Percentiles rank a stretch among this genome's conserved stretches.
These are phyloP conservation scores for Helianthus annuus DNA, from an alignment of 129 eudicot species.

Conservation along the genomic window DNA sequence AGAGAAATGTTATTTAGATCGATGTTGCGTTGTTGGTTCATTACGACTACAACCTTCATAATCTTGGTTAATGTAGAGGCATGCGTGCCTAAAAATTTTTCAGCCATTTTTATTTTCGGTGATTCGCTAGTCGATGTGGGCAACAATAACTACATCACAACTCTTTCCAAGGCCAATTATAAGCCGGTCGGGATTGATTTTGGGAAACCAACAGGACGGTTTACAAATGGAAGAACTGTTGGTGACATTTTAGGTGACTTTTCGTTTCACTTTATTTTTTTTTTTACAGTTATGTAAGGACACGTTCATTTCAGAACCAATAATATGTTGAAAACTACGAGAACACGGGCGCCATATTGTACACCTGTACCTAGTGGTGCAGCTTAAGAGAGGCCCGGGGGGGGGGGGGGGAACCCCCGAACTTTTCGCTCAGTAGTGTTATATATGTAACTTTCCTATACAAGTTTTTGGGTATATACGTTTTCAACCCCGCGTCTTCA, in stretches of 20 bases:
- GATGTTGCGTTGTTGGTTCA: slow-evolving; percentile 18
- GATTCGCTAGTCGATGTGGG: slow-evolving; percentile 80
- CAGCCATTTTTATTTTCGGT: slow-evolving; percentile 71
- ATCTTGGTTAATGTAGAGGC: slow-evolving; percentile 15
- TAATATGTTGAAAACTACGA: no score
- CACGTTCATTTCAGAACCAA: no score
- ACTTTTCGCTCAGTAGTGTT: no score
- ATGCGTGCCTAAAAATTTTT: slow-evolving; percentile 31
- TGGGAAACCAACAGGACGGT: slow-evolving; percentile 77
- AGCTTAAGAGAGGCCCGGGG: no score
- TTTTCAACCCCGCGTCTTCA: no score
- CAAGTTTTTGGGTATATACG: no score
- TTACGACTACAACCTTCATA: slow-evolving; percentile 13
- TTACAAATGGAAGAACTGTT: slow-evolving; percentile 84
- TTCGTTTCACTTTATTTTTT: background rate
- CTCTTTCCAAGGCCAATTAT: slow-evolving; percentile 72
- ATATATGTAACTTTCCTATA: no score
- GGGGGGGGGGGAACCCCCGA: no score
- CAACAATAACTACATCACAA: slow-evolving; percentile 74
- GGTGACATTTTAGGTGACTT: slow-evolving; percentile 60
- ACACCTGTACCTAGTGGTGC: no score
- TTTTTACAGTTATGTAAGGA: background rate
- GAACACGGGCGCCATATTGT: no score
- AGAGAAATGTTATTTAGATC: background rate
- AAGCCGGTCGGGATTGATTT: slow-evolving; percentile 76